These are phyloP conservation scores for Trichosporon sp. DNA, from an alignment of 1,284 basidiomycete genomes.

Conservation along the genomic window DNA sequence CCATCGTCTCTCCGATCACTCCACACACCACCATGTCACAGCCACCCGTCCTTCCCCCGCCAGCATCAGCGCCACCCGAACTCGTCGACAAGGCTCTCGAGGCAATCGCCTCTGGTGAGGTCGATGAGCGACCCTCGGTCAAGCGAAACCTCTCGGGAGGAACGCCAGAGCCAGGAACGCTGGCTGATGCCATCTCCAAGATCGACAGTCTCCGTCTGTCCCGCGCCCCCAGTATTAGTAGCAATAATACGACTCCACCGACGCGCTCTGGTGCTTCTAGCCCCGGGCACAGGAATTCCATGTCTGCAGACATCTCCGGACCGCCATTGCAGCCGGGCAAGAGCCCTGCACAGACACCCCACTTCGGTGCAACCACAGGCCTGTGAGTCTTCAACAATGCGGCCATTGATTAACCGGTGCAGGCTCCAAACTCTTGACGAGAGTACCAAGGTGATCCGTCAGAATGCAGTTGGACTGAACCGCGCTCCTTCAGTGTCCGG, in stretches of 20 bases:
- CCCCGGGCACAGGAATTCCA: slow-evolving; percentile 28
- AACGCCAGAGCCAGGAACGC: slow-evolving; percentile 38
- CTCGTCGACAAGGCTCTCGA: slow-evolving; percentile 16
- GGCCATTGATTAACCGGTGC: slow-evolving; percentile 13
- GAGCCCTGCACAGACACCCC: slow-evolving; percentile 53
- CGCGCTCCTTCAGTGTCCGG: slow-evolving; percentile 56
- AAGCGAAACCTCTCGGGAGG: slow-evolving; percentile 25
- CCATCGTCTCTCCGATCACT: neutral
- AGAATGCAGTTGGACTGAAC: slow-evolving; percentile 43
- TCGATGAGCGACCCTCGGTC: slow-evolving; percentile 28
- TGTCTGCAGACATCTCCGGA: neutral
- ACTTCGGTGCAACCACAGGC: slow-evolving; percentile 56
- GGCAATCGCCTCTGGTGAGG: slow-evolving; percentile 21
- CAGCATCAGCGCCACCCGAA: slow-evolving; percentile 3
- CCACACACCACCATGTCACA: slow-evolving; percentile 36
- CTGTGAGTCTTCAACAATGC: slow-evolving; percentile 36
- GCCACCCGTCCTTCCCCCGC: slow-evolving; percentile 34
- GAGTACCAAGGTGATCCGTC: slow-evolving; percentile 51
- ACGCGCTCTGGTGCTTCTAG: slow-evolving; percentile 43
- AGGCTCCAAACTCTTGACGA: slow-evolving; percentile 55
- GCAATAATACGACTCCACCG: slow-evolving; percentile 35
- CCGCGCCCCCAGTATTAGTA: slow-evolving; percentile 35
- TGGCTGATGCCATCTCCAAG: slow-evolving; percentile 53
- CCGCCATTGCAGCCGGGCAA: slow-evolving; percentile 26
- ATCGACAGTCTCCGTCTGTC: slow-evolving; percentile 48